Percentiles rank a stretch among this genome's conserved stretches.
Conservation (phyloP, 192 early-diverging fungal species). For the Dissophora globulifera region DNA sequence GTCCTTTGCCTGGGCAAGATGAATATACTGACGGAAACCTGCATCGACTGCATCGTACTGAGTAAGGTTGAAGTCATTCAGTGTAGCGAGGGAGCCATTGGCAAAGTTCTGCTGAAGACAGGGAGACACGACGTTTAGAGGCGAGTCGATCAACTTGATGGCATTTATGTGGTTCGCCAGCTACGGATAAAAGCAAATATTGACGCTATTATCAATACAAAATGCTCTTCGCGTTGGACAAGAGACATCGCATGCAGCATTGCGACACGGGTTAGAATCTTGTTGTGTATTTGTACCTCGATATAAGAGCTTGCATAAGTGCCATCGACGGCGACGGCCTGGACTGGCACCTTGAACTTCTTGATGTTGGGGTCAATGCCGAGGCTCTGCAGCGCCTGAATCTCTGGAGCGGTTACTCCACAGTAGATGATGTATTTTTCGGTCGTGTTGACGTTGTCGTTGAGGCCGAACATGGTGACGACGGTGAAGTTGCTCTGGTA, state of each 20-base stretch:
- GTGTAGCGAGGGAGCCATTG: background rate
- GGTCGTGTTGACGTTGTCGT: conserved; percentile 14
- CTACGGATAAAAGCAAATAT: no score
- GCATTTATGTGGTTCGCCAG: conserved; percentile 35
- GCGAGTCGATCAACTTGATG: conserved; percentile 36
- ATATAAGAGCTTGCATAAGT: conserved; percentile 54
- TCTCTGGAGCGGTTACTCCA: conserved; percentile 5
- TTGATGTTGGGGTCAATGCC: background rate
- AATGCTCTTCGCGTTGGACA: no score
- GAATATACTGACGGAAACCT: background rate
- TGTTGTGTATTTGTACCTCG: conserved; percentile 37
- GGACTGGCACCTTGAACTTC: conserved; percentile 52
- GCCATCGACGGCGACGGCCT: conserved; percentile 30
- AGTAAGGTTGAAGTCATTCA: background rate
- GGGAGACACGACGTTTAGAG: conserved; percentile 51
- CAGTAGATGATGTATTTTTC: conserved; percentile 60
- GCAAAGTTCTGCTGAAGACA: conserved; percentile 32
- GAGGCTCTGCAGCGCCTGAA: conserved; percentile 7
- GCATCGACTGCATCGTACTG: conserved; percentile 6
- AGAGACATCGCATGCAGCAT: background rate
- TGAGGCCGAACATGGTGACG: conserved; percentile 23
- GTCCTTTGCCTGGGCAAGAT: conserved; percentile 3
- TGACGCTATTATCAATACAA: background rate
- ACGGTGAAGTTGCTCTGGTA: conserved; percentile 47
- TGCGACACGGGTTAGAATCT: background rate